A percentile compares a stretch with the other conserved stretches of the same genome.
These are phyloP conservation scores for Smallanthus sonchifolius DNA, from an alignment of 129 eudicot species.

Conservation along the genomic window DNA sequence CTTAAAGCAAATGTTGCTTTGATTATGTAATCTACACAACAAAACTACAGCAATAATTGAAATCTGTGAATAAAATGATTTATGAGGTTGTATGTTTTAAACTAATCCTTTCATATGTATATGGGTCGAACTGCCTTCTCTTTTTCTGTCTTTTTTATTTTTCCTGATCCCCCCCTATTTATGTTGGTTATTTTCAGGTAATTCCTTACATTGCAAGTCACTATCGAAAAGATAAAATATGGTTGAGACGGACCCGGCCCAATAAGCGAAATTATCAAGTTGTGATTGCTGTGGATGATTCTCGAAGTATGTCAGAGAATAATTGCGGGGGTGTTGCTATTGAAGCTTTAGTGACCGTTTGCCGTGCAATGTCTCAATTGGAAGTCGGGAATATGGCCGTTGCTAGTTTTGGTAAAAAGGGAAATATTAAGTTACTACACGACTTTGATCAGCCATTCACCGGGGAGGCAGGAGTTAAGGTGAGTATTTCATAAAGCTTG, in stretches of 20 bases:
- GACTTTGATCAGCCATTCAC: slow-evolving; percentile 88
- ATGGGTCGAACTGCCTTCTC: neutral
- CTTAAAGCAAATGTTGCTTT: neutral
- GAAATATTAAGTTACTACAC: slow-evolving; percentile 73
- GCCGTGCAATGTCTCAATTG: slow-evolving; percentile 93
- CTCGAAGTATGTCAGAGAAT: slow-evolving; percentile 95
- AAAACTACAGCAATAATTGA: neutral
- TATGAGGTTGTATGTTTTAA: neutral
- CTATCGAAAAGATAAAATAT: slow-evolving; percentile 88
- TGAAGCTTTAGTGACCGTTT: slow-evolving; percentile 94
- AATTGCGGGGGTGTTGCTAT: slow-evolving; percentile 75
- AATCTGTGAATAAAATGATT: neutral
- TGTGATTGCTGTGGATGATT: slow-evolving; percentile 90
- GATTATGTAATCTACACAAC: neutral
- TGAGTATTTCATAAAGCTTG: slow-evolving; percentile 17
- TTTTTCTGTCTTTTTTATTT: neutral
- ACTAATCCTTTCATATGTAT: neutral
- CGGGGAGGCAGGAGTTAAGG: slow-evolving; percentile 84
- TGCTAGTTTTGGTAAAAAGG: slow-evolving; percentile 83
- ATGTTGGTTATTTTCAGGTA: slow-evolving; percentile 47
- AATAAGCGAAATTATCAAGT: slow-evolving; percentile 95
- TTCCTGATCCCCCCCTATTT: neutral
- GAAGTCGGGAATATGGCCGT: slow-evolving; percentile 95
- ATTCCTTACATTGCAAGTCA: slow-evolving; percentile 90
- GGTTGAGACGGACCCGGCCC: slow-evolving; percentile 90